Evolutionary conservation across 106 monocot species (phyloP).

Genomic region (Dactylorhiza incarnata): DNA sequence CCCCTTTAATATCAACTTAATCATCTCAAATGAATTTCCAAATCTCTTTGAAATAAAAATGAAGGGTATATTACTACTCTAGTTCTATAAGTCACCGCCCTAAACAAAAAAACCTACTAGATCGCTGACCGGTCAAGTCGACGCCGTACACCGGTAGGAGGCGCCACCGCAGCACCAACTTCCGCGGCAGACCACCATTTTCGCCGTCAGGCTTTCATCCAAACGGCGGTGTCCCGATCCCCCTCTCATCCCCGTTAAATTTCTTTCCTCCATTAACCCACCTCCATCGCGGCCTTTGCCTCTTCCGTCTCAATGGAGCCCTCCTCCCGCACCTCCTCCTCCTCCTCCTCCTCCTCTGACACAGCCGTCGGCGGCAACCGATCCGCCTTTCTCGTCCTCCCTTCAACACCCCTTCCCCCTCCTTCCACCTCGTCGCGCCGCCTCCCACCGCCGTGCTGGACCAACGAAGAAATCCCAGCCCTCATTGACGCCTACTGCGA

Average conservation of each 20-base stretch:
- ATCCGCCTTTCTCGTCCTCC: neutral
- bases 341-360: neutral
- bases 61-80: no score
- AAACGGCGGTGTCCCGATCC: neutral
- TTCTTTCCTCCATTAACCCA: constrained; percentile 1
- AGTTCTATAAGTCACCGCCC: no score
- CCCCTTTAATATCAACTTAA: no score
- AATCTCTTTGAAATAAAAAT: no score
- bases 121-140: no score
- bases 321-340: constrained; percentile 1
- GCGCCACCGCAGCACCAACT: no score
- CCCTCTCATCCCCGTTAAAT: neutral
- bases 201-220: no score
- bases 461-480: constrained; percentile 13
- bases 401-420: neutral
- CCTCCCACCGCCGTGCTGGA: constrained; percentile 2
- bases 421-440: constrained; percentile 12
- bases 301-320: constrained; percentile 2
- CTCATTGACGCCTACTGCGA: constrained; percentile 72
- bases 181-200: no score
- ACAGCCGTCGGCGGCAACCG: no score
- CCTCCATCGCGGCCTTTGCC: constrained; percentile 8
- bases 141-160: no score
- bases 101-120: no score
- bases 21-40: no score